phyloP scores from a whole-genome alignment of 2,329 filamentous ascomycete genomes.

The Paecilomyces dactylethromorphus region DNA sequence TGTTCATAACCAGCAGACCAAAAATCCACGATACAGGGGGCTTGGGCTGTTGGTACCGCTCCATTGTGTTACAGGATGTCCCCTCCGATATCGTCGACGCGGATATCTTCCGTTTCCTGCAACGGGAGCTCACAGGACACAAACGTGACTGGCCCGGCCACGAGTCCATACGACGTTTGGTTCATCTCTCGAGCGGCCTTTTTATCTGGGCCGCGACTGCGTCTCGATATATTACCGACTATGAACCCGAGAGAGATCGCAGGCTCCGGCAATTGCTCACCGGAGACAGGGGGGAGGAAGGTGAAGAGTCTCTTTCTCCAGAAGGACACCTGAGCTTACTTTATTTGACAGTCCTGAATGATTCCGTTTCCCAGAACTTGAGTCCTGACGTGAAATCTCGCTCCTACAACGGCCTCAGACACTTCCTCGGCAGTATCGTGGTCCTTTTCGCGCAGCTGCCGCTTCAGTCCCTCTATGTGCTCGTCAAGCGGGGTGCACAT shows the following conservation, averaged over 20 bases:
- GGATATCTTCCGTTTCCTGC: not conserved
- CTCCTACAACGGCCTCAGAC: not conserved
- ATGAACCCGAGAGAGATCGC: constrained; percentile 3
- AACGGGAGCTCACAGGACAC: not conserved
- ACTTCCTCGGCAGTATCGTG: not conserved
- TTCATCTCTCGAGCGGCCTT: constrained; percentile 14
- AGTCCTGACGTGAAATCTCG: not conserved
- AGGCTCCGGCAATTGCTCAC: constrained; percentile 6
- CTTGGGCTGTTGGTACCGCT: not conserved
- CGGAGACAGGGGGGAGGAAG: not conserved
- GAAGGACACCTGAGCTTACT: constrained; percentile 8
- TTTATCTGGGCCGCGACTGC: constrained; percentile 26
- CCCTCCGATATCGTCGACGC: not conserved
- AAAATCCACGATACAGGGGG: not conserved
- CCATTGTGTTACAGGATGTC: constrained; percentile 1
- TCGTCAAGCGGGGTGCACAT: not conserved
- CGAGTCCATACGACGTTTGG: constrained; percentile 9
- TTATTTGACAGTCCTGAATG: constrained; percentile 4
- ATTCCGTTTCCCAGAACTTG: not conserved
- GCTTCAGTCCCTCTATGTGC: not conserved
- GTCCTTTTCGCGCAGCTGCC: constrained; percentile 1
- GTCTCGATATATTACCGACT: constrained; percentile 14
- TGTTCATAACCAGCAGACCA: constrained; percentile 1
- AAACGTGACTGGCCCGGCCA: constrained; percentile 2
- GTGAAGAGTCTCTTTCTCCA: not conserved